Conservation (phyloP, 2,329 filamentous ascomycete genomes). For the Penicillium verrucosum region DNA sequence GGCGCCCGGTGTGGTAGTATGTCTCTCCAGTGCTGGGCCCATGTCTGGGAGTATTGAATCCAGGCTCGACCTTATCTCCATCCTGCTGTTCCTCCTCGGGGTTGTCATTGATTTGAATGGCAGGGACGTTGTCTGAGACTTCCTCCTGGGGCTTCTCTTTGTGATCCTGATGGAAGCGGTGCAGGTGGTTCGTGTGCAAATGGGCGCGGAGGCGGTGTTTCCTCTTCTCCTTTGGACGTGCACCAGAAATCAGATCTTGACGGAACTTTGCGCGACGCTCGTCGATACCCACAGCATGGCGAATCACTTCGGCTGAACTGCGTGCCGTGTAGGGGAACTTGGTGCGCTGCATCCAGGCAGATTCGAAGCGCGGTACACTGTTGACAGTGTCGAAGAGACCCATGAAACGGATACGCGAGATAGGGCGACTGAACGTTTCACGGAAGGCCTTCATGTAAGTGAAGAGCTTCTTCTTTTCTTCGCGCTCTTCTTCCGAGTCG, state of each 20-base stretch:
- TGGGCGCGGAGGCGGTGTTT: slow-evolving; percentile 20
- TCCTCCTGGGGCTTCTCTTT: slow-evolving; percentile 9
- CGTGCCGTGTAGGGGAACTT: slow-evolving; percentile 64
- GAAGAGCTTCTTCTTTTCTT: slow-evolving; percentile 54
- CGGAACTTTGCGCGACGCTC: slow-evolving; percentile 58
- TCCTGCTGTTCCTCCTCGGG: slow-evolving; percentile 2
- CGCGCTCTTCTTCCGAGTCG: slow-evolving; percentile 28
- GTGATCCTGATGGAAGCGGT: slow-evolving; percentile 20
- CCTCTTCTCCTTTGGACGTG: slow-evolving; percentile 21
- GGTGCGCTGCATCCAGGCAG: slow-evolving; percentile 67
- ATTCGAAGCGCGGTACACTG: slow-evolving; percentile 73
- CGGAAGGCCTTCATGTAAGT: slow-evolving; percentile 74
- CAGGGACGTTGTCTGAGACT: slow-evolving; percentile 24
- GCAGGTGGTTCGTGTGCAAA: slow-evolving; percentile 22
- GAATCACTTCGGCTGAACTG: slow-evolving; percentile 53
- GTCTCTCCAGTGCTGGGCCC: slow-evolving; percentile 23
- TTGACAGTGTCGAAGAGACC: slow-evolving; percentile 82
- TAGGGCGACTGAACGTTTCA: slow-evolving; percentile 74
- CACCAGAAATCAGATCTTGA: slow-evolving; percentile 54
- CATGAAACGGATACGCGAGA: slow-evolving; percentile 70
- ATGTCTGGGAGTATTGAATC: slow-evolving; percentile 6
- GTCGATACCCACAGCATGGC: slow-evolving; percentile 58
- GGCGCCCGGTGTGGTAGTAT: slow-evolving; percentile 29
- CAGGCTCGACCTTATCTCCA: slow-evolving; percentile 2
- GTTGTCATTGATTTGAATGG: slow-evolving; percentile 33